Percentiles rank a stretch among this genome's conserved stretches.
phyloP scores from a whole-genome alignment of 1,139 yeast species.

The Saccharomyces hybrid region DNA sequence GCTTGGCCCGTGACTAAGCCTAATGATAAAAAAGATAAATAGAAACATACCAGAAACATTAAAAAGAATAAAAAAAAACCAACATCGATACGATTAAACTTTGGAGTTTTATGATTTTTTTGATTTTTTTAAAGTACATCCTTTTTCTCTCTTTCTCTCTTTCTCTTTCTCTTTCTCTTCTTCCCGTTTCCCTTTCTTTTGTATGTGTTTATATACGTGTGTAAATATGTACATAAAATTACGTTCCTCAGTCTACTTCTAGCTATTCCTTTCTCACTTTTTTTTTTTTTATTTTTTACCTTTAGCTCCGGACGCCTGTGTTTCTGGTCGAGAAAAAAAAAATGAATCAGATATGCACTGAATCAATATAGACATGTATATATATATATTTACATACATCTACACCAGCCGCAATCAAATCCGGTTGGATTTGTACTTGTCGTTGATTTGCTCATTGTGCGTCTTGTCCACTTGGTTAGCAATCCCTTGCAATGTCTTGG shows the following conservation, averaged over 20 bases:
- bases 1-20: constrained; percentile 82
- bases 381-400: too few species aligned
- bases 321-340: too few species aligned
- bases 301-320: background rate
- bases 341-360: too few species aligned
- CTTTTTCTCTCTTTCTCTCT: background rate
- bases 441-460: constrained; percentile 42
- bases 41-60: background rate
- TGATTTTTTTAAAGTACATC: too few species aligned
- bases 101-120: too few species aligned
- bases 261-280: too few species aligned
- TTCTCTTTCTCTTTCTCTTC: background rate
- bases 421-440: constrained; percentile 37
- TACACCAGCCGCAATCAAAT: background rate
- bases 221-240: background rate
- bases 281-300: background rate
- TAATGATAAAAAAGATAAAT: constrained; percentile 4
- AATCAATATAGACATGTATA: too few species aligned
- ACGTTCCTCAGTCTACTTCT: background rate
- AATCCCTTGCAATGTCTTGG: constrained; percentile 74
- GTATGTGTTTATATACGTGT: background rate
- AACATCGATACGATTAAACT: too few species aligned
- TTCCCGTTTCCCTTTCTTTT: background rate
- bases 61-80: too few species aligned
- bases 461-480: constrained; percentile 72